These are phyloP conservation scores for Globisporangium polare DNA, from an alignment of 352 stramenopile genomes.

Conservation along the genomic window DNA sequence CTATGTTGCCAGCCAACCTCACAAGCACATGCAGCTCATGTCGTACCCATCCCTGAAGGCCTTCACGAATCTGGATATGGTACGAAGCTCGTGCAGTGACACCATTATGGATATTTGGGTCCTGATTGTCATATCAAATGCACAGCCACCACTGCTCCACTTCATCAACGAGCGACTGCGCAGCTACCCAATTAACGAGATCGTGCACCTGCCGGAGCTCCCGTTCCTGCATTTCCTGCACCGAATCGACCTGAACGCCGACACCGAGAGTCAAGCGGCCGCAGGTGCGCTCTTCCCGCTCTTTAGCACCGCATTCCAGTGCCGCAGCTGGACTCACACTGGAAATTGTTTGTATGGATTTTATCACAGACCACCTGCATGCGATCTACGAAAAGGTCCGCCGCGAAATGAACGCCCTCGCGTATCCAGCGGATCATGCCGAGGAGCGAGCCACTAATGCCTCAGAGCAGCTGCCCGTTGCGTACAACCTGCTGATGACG, in stretches of 20 bases:
- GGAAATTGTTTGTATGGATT: neutral
- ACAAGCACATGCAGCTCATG: constrained; percentile 88
- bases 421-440: constrained; percentile 21
- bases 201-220: constrained; percentile 56
- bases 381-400: constrained; percentile 47
- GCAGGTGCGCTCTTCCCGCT: constrained; percentile 23
- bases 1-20: constrained; percentile 38
- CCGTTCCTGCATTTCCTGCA: constrained; percentile 76
- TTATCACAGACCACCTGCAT: constrained; percentile 27
- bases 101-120: constrained; percentile 3
- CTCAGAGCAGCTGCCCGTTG: constrained; percentile 26
- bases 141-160: constrained; percentile 66
- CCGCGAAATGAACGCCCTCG: constrained; percentile 32
- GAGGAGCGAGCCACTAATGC: neutral
- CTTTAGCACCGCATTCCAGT: neutral
- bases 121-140: too few species aligned
- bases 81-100: constrained; percentile 14
- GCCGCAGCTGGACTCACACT: neutral
- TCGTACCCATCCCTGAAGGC: constrained; percentile 68
- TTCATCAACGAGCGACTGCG: constrained; percentile 60
- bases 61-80: constrained; percentile 60
- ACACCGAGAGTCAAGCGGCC: constrained; percentile 37
- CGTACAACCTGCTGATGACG: constrained; percentile 82
- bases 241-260: constrained; percentile 36
- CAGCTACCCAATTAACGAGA: constrained; percentile 26